Percentiles rank a stretch among this genome's conserved stretches.
Conservation (phyloP, 2,329 filamentous ascomycete species). For the Fusarium abutilonis region DNA sequence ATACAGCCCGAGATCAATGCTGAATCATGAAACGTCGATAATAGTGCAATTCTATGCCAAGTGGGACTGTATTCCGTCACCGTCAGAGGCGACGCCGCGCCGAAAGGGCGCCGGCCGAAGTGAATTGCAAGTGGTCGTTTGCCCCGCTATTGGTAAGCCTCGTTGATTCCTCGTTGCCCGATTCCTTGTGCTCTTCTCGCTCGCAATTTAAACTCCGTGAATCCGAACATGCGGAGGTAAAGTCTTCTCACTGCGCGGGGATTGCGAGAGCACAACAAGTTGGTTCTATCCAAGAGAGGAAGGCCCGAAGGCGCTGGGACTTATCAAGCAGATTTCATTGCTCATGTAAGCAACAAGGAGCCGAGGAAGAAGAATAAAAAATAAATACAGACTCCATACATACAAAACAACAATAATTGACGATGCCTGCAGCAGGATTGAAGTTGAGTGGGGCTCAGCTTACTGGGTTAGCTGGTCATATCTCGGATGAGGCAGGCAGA, state of each 20-base stretch:
- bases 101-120: conserved; percentile 4
- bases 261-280: conserved; percentile 13
- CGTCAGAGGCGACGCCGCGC: conserved; percentile 22
- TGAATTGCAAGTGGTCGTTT: no score
- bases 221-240: conserved; percentile 37
- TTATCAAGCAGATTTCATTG: background rate
- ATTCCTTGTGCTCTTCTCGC: conserved; percentile 16
- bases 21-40: conserved; percentile 36
- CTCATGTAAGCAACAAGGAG: conserved; percentile 2
- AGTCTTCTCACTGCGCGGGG: conserved; percentile 6
- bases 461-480: conserved; percentile 9
- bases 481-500: conserved; percentile 25
- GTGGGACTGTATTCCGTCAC: conserved; percentile 19
- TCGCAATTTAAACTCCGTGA: conserved; percentile 40
- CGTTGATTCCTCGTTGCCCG: background rate
- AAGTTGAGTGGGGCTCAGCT: conserved; percentile 26
- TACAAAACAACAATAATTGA: background rate
- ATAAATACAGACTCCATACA: no score
- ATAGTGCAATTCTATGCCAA: conserved; percentile 14
- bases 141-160: conserved; percentile 28
- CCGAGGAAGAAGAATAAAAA: background rate
- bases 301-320: conserved; percentile 17
- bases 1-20: conserved; percentile 8
- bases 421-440: background rate
- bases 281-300: conserved; percentile 28